Evolutionary conservation across 2,329 filamentous ascomycete genomes (phyloP).

Genomic region (Thielaviopsis ethacetica): DNA sequence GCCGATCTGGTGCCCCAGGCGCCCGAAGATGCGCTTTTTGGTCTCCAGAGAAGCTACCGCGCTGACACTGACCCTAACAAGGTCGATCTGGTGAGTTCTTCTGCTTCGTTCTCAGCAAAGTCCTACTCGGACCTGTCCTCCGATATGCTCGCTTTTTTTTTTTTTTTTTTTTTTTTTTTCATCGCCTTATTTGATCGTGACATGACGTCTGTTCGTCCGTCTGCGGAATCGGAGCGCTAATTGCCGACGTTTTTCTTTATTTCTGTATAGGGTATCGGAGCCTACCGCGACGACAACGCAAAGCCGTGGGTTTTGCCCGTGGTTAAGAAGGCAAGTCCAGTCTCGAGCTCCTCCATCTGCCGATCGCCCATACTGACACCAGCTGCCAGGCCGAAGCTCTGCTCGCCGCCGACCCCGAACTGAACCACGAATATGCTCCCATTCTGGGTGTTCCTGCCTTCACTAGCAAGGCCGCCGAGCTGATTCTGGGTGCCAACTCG

Average conservation of each 20-base stretch:
- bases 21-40: constrained; percentile 89
- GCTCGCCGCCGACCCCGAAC: constrained; percentile 69
- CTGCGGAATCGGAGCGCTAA: neutral
- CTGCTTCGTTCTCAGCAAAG: neutral
- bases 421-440: constrained; percentile 97
- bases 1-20: constrained; percentile 69
- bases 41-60: constrained; percentile 73
- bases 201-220: neutral
- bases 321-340: constrained; percentile 66
- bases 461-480: constrained; percentile 76
- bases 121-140: neutral
- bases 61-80: constrained; percentile 65
- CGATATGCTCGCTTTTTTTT: neutral
- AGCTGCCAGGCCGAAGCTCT: constrained; percentile 64
- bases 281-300: constrained; percentile 85
- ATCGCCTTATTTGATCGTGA: neutral
- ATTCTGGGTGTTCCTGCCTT: constrained; percentile 80
- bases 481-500: constrained; percentile 68
- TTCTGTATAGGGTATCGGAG: constrained; percentile 51
- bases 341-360: neutral
- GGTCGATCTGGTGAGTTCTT: constrained; percentile 62
- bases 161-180: neutral
- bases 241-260: neutral
- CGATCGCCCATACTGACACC: too few species aligned
- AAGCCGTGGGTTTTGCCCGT: constrained; percentile 97